Conservation (phyloP, 2,329 filamentous ascomycete species). For the Albophoma yamanashiensis region DNA sequence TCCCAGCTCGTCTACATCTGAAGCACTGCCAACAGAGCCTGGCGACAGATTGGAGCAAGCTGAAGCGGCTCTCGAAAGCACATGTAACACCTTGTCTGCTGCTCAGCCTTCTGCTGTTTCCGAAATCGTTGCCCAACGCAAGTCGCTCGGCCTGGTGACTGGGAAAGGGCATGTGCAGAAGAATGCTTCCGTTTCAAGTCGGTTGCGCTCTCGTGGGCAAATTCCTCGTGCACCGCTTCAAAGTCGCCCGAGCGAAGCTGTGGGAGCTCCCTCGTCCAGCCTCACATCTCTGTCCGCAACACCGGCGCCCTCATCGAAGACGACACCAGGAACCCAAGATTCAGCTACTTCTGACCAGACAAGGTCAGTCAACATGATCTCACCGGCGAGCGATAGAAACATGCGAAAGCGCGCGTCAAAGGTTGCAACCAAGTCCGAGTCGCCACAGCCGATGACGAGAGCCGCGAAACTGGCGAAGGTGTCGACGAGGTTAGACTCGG, state of each 20-base stretch:
- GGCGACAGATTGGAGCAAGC: constrained; percentile 5
- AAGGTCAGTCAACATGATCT: constrained; percentile 12
- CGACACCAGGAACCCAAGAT: constrained; percentile 23
- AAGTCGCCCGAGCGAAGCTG: constrained; percentile 4
- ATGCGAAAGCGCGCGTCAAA: constrained; percentile 8
- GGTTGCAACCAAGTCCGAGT: constrained; percentile 12
- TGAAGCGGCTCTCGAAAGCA: constrained; percentile 5
- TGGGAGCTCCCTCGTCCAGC: constrained; percentile 20
- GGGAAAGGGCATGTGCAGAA: not conserved
- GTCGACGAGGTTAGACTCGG: constrained; percentile 21
- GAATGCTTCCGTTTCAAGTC: not conserved
- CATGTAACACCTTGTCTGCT: not conserved
- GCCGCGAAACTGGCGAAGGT: constrained; percentile 11
- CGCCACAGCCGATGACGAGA: constrained; percentile 14
- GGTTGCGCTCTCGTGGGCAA: constrained; percentile 7
- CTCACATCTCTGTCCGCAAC: constrained; percentile 29
- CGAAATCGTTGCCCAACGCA: not conserved
- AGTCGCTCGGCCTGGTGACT: not conserved
- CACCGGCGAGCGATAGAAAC: constrained; percentile 10
- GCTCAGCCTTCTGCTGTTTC: not conserved
- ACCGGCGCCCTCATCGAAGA: constrained; percentile 24
- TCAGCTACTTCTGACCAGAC: constrained; percentile 14
- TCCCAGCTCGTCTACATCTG: constrained; percentile 19
- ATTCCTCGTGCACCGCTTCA: constrained; percentile 13
- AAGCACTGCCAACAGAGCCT: constrained; percentile 6